Evolutionary conservation across 805 yeast species (phyloP), one percentile per base, ranked within the genome.

Genomic region (Lipomyces yamadae): DNA sequence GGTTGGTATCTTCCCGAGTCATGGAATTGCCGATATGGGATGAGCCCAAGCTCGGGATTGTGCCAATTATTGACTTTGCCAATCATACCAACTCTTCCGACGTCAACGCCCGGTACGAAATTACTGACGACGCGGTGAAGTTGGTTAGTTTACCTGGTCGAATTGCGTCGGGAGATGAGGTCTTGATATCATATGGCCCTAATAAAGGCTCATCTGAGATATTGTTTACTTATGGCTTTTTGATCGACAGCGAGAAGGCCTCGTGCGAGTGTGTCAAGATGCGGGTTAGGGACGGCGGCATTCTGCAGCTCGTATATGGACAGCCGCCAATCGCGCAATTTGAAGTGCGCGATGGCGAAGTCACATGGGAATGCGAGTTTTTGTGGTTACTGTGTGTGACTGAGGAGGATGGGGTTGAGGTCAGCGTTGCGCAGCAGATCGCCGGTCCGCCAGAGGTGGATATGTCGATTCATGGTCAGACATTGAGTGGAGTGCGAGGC

Each of bases 1-100:
- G 75, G 56, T 77, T 80, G 78, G 73, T 78, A 4, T 68, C 76
- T 2, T 78, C 81, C 32, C 71, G 82, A 13, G 68, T 75, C 1
- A 62, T 80, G 39, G 78, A 77, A 56, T 70, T 78, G 0, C 70
- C 72, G 2, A 66, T 68, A 3, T 66, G 62, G 5, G 68, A 45
- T 15, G 57, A 65, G 7, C 64, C 50, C 15, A 65, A 69, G 57
- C 56, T 82, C 64, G 85, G 82, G 79, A 80, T 86, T 66, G 86
- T 85, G 2, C 89, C 89, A 0, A 70, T 84, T 4, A 72, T 86
- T 2, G 89, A 86, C 72, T 80, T 84, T 72, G 86, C 82, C 33
- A 85, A 85, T 73, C 88, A 85, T 69, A 67, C 32, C 58, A 56
- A 42, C 68, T 69, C 52, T 63, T 65, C 11, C 63, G 69, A 33